Base-by-base conservation (phyloP, 176 grass and related monocot species). In the Avena sativa region DNA sequence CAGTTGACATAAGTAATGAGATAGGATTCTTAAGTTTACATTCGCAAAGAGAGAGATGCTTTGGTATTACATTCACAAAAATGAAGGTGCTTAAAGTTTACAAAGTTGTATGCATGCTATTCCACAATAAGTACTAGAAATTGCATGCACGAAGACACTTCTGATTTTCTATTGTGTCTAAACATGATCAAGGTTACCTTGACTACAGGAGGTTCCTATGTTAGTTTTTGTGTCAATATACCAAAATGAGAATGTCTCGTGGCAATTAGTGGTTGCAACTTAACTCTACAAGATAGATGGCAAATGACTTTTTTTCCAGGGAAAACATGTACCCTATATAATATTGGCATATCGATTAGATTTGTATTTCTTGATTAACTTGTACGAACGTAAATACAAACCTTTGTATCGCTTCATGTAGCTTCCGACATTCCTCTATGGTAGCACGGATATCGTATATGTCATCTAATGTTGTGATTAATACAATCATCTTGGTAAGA, bases 391-490 rank as follows among this genome's bases (percentile, higher is more conserved):
- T 64, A 25, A 25, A 12, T 4, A 4, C 25, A 6, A 64, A 89
- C 88, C 88, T 38, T 38, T 38, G 36, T 38, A 38, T 38, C 36
- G 36, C 36, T 38, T 38, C 36, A 38, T 38, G 40, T 2, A 89
- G 19, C 1, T 43, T 76, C 59, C 69, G 12, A 5, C 28, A 67
- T 32, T 89, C 81, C 0, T 89, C 71, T 1, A 85, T 28, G 28
- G 82, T 85, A 9, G 51, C 74, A 85, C 74, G 60, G 0, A 38
- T 23, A 69, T 89, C 88, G 23, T 85, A 85, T 6, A 62, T 61
- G 36, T 89, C 88, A 81, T 89, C 82, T 10, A 89, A 0, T 0
- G 80, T 10, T 8, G 52, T 25, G 7, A 14, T n/a, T 1, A 89
- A 0, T 10, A 1, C 5, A 34, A 85, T 3, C 7, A 65, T 14